Percentiles rank a stretch among this genome's conserved stretches.
Conservation (phyloP, 257 asterid species). For the Nicotiana noctiflora region DNA sequence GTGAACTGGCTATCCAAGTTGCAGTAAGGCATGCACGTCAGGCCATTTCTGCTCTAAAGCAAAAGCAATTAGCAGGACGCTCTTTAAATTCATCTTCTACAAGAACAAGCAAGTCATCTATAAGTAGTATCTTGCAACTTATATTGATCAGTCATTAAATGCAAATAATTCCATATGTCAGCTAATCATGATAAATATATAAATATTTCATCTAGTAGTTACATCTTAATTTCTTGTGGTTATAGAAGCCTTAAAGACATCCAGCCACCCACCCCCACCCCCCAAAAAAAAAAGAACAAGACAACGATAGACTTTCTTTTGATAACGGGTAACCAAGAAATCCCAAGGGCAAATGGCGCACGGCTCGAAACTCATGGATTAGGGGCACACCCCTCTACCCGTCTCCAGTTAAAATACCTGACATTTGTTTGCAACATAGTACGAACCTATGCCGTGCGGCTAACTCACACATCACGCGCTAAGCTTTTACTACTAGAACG, state of each 20-base stretch:
- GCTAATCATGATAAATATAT: neutral
- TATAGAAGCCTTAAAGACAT: neutral
- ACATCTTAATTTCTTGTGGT: neutral
- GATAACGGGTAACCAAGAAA: neutral
- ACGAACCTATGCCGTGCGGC: neutral
- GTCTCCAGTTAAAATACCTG: neutral
- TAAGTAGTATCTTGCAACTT: neutral
- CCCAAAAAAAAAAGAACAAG: neutral
- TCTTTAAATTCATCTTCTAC: neutral
- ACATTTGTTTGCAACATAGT: neutral
- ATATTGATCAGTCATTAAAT: neutral
- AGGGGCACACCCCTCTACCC: neutral
- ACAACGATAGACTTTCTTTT: neutral
- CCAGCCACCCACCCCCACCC: neutral
- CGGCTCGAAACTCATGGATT: neutral
- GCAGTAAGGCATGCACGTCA: neutral
- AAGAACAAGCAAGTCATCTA: neutral
- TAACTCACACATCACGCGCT: neutral
- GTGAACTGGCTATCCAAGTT: neutral
- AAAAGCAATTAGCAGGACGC: neutral
- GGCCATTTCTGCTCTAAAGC: constrained; percentile 1
- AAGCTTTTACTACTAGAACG: neutral
- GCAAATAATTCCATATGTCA: neutral
- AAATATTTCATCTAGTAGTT: neutral
- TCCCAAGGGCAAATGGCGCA: neutral